Conservation (phyloP, 1,139 yeast genomes). For the Debaryomyces singareniensis region DNA sequence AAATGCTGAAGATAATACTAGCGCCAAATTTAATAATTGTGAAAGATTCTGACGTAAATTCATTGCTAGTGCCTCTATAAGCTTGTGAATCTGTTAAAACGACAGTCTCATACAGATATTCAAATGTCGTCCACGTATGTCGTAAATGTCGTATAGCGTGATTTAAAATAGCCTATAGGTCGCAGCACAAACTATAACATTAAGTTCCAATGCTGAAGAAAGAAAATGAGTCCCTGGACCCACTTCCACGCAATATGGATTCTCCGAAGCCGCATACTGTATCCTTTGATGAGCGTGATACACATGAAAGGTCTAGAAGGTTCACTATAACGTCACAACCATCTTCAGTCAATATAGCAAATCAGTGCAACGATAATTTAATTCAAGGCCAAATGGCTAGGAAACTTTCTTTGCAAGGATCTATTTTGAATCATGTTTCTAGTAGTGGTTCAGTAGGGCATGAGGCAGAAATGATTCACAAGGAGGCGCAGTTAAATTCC, state of each 20-base stretch:
- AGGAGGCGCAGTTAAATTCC: background rate
- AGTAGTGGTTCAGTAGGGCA: background rate
- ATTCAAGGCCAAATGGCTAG: background rate
- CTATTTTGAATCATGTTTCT: background rate
- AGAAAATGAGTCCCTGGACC: background rate
- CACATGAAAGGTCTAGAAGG: conserved; percentile 33
- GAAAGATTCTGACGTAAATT: conserved; percentile 41
- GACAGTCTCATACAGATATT: too few relatives aligned
- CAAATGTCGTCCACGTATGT: background rate
- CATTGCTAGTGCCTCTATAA: too few relatives aligned
- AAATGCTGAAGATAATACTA: conserved; percentile 82
- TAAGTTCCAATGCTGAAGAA: background rate
- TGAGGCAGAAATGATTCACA: background rate
- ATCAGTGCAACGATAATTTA: background rate
- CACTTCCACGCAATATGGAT: too few relatives aligned
- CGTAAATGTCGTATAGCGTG: background rate
- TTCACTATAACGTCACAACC: conserved; percentile 46
- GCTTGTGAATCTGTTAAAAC: too few relatives aligned
- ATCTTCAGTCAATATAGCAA: conserved; percentile 17
- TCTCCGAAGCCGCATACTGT: conserved; percentile 16
- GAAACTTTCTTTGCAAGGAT: background rate
- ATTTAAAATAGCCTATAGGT: background rate
- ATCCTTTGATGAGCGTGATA: conserved; percentile 34
- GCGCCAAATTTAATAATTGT: conserved; percentile 64
- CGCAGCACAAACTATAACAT: background rate